Conservation (phyloP, 2,329 filamentous ascomycete genomes). For the Aspergillus terreus region DNA sequence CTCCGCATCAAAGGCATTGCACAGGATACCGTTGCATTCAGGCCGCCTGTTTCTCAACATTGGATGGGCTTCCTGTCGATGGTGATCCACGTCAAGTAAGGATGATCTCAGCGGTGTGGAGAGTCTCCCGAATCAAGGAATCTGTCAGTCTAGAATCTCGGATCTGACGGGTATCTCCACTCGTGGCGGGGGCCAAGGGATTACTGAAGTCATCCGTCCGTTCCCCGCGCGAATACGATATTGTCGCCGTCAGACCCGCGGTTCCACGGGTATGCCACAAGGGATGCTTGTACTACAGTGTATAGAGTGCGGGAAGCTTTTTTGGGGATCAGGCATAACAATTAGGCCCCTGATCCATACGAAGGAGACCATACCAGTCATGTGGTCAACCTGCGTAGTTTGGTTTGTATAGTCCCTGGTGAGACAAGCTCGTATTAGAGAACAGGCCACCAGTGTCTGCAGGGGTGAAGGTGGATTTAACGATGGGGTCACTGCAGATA, state of each 20-base stretch:
- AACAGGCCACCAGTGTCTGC: no score
- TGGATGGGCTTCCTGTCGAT: constrained; percentile 7
- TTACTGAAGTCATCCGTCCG: background rate
- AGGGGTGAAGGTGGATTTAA: no score
- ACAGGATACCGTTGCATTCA: constrained; percentile 8
- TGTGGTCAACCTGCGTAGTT: no score
- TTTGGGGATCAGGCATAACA: no score
- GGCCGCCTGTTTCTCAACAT: constrained; percentile 6
- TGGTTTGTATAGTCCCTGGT: no score
- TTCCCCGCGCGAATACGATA: background rate
- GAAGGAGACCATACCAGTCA: no score
- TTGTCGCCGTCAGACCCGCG: background rate
- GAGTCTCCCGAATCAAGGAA: constrained; percentile 3
- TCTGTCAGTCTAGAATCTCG: background rate
- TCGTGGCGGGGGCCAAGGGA: background rate
- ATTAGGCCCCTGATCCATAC: no score
- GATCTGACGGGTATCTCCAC: background rate
- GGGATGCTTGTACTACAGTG: background rate
- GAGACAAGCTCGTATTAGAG: no score
- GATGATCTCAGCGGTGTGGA: constrained; percentile 8
- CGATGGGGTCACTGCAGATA: no score
- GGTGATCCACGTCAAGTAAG: background rate
- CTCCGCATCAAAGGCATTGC: constrained; percentile 13
- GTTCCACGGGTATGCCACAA: background rate
- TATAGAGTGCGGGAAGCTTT: no score